Base-by-base conservation (phyloP, 164 flowering plant species). In the Buxus sempervirens region DNA sequence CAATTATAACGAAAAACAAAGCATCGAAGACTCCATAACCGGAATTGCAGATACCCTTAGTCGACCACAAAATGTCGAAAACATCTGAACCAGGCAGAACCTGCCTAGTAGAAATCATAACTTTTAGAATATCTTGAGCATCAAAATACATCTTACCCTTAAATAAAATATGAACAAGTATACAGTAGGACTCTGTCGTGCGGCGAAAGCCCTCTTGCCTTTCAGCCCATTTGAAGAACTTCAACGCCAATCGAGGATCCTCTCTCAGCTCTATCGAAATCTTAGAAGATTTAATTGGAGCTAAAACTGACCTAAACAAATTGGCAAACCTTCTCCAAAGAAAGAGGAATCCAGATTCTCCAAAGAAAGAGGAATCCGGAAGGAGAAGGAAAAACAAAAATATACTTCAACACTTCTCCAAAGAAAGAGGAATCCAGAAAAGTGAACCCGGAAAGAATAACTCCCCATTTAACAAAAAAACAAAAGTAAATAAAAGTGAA, bases 11-110 rank as follows among this genome's bases (percentile, higher is more conserved):
- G n/a, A n/a, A n/a, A n/a, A 92, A 92, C 48, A 92, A 74, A 21
- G 85, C 82, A 73, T 92, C 92, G 67, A 92, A 92, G 12, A 88
- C 96, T 10, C 91, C 92, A 76, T 69, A 88, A 25, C 89, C 87
- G 1, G 73, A 69, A 22, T 70, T 48, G 70, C 84, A 79, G 42
- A 85, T 75, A 63, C 84, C 75, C 78, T 85, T 84, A 0, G 89
- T 87, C 28, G 75, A 72, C 90, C 90, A 87, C 78, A 92, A 70
- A 9, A 77, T 64, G 73, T 90, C 89, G 66, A 92, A 81, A 26
- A 81, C 70, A 68, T 79, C 80, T n/a, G 64, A 70, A 62, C 72
- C 78, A 0, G 85, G 81, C 57, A 76, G 58, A 15, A 25, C 70
- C 64, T 48, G 6, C 41, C 60, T 68, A 7, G 70, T 74, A 57